Conservation (phyloP, 495 filamentous ascomycete species). For the Penicillium manginii region DNA sequence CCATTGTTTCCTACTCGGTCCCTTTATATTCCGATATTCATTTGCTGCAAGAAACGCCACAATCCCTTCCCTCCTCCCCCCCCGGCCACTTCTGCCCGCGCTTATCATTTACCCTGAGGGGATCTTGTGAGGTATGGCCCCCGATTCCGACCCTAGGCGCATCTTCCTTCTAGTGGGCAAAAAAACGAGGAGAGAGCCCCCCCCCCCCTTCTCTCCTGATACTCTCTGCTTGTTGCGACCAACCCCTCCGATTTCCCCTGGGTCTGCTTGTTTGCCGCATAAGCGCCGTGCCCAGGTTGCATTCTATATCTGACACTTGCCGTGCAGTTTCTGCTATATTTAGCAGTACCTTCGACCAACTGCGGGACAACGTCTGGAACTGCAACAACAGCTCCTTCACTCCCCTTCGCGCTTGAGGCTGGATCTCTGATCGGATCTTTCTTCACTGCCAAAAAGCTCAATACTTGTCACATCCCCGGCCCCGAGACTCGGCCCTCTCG, state of each 20-base stretch:
- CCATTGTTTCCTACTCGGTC: constrained; percentile 8
- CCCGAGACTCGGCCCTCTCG: constrained; percentile 17
- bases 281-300: constrained; percentile 30
- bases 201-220: constrained; percentile 3
- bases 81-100: neutral
- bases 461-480: constrained; percentile 1
- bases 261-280: constrained; percentile 13
- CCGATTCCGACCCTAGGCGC: constrained; percentile 17
- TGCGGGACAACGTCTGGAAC: constrained; percentile 35
- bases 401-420: neutral
- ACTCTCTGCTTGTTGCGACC: neutral
- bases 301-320: constrained; percentile 35
- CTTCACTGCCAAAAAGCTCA: neutral
- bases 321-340: constrained; percentile 45
- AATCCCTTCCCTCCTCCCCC: neutral
- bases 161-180: constrained; percentile 5
- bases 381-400: constrained; percentile 11
- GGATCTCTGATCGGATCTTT: neutral
- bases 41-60: constrained; percentile 3
- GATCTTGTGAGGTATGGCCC: constrained; percentile 18
- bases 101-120: constrained; percentile 17
- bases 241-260: neutral
- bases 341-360: constrained; percentile 38
- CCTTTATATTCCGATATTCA: neutral
- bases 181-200: neutral